Evolutionary conservation across 2,329 filamentous ascomycete species (phyloP).

Genomic region (Paracorniculantispora psalliotae): DNA sequence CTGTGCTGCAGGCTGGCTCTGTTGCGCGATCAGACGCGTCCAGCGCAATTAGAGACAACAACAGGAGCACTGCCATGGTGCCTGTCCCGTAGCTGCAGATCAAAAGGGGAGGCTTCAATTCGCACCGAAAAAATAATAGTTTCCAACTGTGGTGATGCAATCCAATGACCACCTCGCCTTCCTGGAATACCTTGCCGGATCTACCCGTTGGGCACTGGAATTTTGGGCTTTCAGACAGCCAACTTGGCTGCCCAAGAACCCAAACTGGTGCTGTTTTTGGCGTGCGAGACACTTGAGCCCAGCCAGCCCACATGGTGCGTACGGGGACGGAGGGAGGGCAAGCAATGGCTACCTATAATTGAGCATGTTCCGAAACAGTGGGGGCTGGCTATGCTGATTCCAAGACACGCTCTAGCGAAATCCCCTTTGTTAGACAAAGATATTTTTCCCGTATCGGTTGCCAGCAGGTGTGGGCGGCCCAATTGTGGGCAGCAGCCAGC

Average conservation of each 20-base stretch:
- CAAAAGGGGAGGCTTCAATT: background rate
- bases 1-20: background rate
- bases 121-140: background rate
- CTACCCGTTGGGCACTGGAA: constrained; percentile 11
- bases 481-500: constrained; percentile 1
- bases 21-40: constrained; percentile 11
- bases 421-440: background rate
- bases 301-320: background rate
- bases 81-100: background rate
- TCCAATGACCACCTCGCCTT: background rate
- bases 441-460: background rate
- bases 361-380: constrained; percentile 6
- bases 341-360: constrained; percentile 1
- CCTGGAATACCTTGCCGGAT: background rate
- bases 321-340: background rate
- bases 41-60: background rate
- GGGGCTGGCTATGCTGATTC: background rate
- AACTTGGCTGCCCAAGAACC: constrained; percentile 4
- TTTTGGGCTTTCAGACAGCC: constrained; percentile 1
- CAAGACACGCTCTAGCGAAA: background rate
- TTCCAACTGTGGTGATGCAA: background rate
- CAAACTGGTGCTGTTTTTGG: background rate
- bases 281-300: background rate
- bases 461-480: background rate
- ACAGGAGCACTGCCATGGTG: background rate